Base-by-base conservation (phyloP, 148 eudicot genomes). In the Nyssa sinensis region DNA sequence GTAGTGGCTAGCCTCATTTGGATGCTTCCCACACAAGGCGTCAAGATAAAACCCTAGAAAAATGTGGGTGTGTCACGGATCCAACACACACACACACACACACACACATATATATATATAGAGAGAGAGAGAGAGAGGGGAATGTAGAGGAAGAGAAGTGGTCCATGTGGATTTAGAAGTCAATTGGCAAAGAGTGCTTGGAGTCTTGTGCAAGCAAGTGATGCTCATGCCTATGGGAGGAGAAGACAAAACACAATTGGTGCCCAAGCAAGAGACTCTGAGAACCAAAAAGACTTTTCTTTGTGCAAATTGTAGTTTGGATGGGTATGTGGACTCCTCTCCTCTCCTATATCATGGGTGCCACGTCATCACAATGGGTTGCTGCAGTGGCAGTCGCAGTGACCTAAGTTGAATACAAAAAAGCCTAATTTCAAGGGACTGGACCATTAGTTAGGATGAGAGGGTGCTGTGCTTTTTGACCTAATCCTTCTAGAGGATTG, bases 111-210 rank as follows among this genome's bases (percentile, higher is more conserved):
- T n/a, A n/a, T n/a, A n/a, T n/a, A n/a, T n/a, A n/a, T n/a, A n/a
- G 44, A 37, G 44, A 37, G 44, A 37, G 44, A 37, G 44, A 37
- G 44, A 37, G 44, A 37, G 44, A 37, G 44, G 44, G 44, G 9
- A 37, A 37, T 4, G n/a, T n/a, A n/a, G n/a, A n/a, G n/a, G n/a
- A n/a, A n/a, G n/a, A n/a, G n/a, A n/a, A n/a, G n/a, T n/a, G n/a
- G n/a, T n/a, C n/a, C n/a, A n/a, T n/a, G n/a, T n/a, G n/a, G 14
- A n/a, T 60, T 24, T 35, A 35, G 12, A 39, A 69, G 78, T 67
- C 37, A 67, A 59, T 28, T 60, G 66, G 73, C 29, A 66, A 67
- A 27, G 73, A 67, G 78, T 75, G 66, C 16, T 59, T 67, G 60
- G 78, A 68, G 29, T 67, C 47, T 67, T 59, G 7, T 30, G 24